Conservation (phyloP, 305 asterid genomes). For the Fraxinus baroniana region DNA sequence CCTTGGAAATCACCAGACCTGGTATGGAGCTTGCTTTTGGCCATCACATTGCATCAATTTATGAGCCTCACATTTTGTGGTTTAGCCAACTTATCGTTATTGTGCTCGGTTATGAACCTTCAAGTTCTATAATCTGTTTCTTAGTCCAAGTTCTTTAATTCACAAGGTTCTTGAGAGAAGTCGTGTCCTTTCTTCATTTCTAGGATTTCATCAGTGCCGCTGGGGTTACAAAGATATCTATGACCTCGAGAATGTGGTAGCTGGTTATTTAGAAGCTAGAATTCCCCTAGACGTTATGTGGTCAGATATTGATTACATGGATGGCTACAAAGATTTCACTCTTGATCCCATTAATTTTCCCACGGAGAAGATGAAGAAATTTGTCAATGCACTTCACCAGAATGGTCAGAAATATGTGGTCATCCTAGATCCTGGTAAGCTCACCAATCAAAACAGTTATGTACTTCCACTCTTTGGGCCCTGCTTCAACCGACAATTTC, state of each 20-base stretch:
- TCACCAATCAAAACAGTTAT: neutral
- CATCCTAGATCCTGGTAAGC: conserved; percentile 84
- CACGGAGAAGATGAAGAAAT: conserved; percentile 46
- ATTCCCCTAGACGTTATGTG: conserved; percentile 92
- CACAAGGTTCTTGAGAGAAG: neutral
- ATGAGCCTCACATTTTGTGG: neutral
- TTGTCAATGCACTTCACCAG: conserved; percentile 60
- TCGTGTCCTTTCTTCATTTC: neutral
- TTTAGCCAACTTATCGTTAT: neutral
- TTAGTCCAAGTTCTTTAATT: neutral
- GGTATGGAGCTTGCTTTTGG: neutral
- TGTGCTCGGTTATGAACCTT: neutral
- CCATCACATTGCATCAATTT: neutral
- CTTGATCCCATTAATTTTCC: conserved; percentile 81
- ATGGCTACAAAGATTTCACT: conserved; percentile 85
- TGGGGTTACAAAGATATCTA: conserved; percentile 67
- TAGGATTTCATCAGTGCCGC: conserved; percentile 87
- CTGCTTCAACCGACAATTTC: neutral
- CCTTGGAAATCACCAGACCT: neutral
- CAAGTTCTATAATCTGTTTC: neutral
- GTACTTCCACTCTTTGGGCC: neutral
- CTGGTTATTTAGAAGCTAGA: conserved; percentile 55
- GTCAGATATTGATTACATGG: conserved; percentile 97
- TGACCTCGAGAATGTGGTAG: conserved; percentile 67
- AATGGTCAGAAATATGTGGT: conserved; percentile 70